phyloP scores from a whole-genome alignment of 176 grass and related monocot genomes.

The Poa annua region DNA sequence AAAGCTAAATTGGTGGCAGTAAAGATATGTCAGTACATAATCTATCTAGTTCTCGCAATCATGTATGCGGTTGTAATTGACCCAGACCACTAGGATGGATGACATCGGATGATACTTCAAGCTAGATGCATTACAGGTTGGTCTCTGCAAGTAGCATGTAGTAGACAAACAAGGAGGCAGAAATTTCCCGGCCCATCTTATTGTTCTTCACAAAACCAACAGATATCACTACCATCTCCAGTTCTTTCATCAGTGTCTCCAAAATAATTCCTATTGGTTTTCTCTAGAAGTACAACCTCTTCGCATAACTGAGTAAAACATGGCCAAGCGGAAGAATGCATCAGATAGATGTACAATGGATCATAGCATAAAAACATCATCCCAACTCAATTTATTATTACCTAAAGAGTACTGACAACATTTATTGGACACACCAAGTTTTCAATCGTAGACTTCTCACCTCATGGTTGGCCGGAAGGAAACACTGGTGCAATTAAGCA shows the following conservation, averaged over 20 bases:
- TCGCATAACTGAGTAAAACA: constrained; percentile 43
- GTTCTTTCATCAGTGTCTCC: constrained; percentile 37
- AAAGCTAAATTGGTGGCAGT: too few species aligned
- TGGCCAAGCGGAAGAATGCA: constrained; percentile 45
- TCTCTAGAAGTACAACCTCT: constrained; percentile 26
- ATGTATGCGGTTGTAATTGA: too few species aligned
- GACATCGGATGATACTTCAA: too few species aligned
- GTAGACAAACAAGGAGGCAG: too few species aligned
- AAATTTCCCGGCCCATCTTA: constrained; percentile 35
- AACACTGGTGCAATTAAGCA: constrained; percentile 28
- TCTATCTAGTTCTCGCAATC: too few species aligned
- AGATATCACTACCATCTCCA: constrained; percentile 51
- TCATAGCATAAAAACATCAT: constrained; percentile 38
- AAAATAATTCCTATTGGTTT: constrained; percentile 28
- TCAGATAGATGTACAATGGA: constrained; percentile 34
- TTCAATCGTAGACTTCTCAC: constrained; percentile 44
- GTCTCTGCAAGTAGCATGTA: too few species aligned
- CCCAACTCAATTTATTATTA: constrained; percentile 31
- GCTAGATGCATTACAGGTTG: too few species aligned
- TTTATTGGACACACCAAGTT: background rate
- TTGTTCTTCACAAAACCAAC: constrained; percentile 57
- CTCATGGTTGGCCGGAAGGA: constrained; percentile 50
- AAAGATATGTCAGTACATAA: too few species aligned
- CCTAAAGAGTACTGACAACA: constrained; percentile 7
- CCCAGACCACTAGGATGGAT: too few species aligned